Base-by-base conservation (phyloP, 2,329 filamentous ascomycete species). In the Dissoconium aciculare region DNA sequence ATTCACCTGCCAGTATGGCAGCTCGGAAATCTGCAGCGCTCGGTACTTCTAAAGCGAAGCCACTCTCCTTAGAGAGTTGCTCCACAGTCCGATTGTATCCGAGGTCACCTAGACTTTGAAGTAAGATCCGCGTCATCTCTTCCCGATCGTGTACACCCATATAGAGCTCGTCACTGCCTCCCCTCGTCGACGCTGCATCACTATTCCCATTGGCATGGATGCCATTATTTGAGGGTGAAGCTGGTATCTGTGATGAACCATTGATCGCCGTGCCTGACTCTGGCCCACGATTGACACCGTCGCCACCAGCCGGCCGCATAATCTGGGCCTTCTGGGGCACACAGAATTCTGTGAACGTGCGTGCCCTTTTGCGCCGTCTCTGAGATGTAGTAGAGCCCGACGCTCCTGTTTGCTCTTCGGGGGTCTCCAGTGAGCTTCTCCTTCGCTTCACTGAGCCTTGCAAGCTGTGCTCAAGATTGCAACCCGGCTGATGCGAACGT, bases 111-210 rank as follows among this genome's bases (percentile, higher is more conserved):
- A 98, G 60, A 19, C 84, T 80, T 56, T 98, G 89, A 47, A 98
- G 89, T 46, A 98, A 58, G 40, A 95, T 78, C 32, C 89, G 69
- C 4, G 87, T 92, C 26, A 95, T 78, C 59, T 98, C 87, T 62
- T 93, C 84, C 51, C 83, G 73, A 51, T 89, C 73, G 51, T 95
- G 87, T n/a, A 23, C 19, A 11, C 84, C 85, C 49, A 74, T 78
- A 54, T 91, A 95, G 17, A 62, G 61, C 15, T 54, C 46, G 12
- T 49, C 35, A 24, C 43, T 46, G 14, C 48, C 48, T 38, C 52
- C 44, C 31, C 14, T 30, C 25, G 28, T 29, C 34, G 37, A 35
- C 32, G 41, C 33, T 9, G 31, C 37, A 12, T 36, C 38, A 12
- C 25, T 26, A 27, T 46, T 39, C 11, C 59, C 58, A 39, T 63